These are phyloP conservation scores for Euphrasia confusa DNA, from an alignment of 257 asterid genomes.

Conservation along the genomic window DNA sequence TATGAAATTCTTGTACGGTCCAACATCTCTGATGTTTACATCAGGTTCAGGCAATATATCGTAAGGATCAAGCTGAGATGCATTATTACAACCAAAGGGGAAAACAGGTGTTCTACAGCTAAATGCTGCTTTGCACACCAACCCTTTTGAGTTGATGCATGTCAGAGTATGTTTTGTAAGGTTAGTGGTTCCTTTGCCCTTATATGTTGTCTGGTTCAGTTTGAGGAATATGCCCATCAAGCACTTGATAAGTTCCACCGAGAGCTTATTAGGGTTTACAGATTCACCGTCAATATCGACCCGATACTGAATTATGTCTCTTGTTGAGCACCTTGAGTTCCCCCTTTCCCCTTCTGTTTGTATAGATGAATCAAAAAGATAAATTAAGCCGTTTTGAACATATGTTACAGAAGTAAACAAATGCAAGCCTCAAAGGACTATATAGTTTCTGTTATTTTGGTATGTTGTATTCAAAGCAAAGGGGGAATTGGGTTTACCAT, in stretches of 20 bases:
- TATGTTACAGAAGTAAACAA: slow-evolving; percentile 1
- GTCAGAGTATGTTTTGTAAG: slow-evolving; percentile 42
- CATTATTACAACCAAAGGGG: slow-evolving; percentile 34
- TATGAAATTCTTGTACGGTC: slow-evolving; percentile 72
- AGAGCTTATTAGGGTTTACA: slow-evolving; percentile 61
- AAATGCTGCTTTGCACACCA: slow-evolving; percentile 65
- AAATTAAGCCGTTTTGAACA: slow-evolving; percentile 12
- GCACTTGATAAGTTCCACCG: slow-evolving; percentile 71
- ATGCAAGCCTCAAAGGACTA: too few relatives aligned
- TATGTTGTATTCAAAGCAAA: background rate
- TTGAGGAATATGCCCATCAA: slow-evolving; percentile 58
- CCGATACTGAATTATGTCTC: slow-evolving; percentile 24
- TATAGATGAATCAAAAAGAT: slow-evolving; percentile 21
- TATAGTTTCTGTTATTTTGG: too few relatives aligned
- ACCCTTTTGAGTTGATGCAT: slow-evolving; percentile 59
- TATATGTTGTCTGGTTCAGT: slow-evolving; percentile 46
- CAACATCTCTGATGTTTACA: slow-evolving; percentile 52
- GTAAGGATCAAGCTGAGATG: slow-evolving; percentile 64
- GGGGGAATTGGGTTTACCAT: slow-evolving; percentile 23
- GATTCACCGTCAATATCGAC: slow-evolving; percentile 34
- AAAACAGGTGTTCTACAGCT: slow-evolving; percentile 50
- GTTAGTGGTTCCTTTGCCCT: slow-evolving; percentile 49
- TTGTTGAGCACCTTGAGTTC: slow-evolving; percentile 41
- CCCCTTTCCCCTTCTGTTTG: slow-evolving; percentile 38
- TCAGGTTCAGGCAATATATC: slow-evolving; percentile 58